phyloP scores from a whole-genome alignment of 2,329 filamentous ascomycete genomes.

The Fusarium phyllophilum region DNA sequence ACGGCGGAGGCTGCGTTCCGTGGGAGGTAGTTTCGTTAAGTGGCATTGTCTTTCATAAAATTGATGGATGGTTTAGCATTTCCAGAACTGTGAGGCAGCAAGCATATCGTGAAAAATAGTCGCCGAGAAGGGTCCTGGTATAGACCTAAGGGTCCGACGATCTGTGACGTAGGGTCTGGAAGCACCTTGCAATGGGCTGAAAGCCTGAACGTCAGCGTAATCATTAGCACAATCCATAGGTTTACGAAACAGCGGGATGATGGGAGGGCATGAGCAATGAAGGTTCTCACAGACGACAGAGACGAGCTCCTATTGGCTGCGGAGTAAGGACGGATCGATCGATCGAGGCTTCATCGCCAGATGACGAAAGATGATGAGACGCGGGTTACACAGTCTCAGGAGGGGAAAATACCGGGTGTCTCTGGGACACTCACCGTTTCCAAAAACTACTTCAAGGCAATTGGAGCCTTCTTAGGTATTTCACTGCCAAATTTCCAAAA shows the following conservation, averaged over 20 bases:
- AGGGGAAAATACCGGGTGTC: conserved; percentile 14
- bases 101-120: conserved; percentile 7
- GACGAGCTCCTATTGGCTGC: conserved; percentile 40
- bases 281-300: conserved; percentile 1
- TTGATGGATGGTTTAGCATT: conserved; percentile 24
- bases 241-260: background rate
- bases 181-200: conserved; percentile 16
- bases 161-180: conserved; percentile 37
- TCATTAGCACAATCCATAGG: conserved; percentile 20
- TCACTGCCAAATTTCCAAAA: background rate
- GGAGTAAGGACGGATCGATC: conserved; percentile 46
- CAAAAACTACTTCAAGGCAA: conserved; percentile 7
- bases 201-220: conserved; percentile 9
- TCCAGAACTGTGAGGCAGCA: background rate
- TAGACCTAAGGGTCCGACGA: conserved; percentile 24
- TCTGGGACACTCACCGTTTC: conserved; percentile 27
- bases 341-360: conserved; percentile 44
- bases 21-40: conserved; percentile 38
- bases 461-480: background rate
- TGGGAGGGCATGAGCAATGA: conserved; percentile 12
- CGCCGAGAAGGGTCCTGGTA: conserved; percentile 13
- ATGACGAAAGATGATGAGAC: conserved; percentile 39
- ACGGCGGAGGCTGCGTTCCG: conserved; percentile 40
- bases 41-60: conserved; percentile 43
- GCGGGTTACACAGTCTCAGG: conserved; percentile 13